Evolutionary conservation across 768 basidiomycete genomes (phyloP), one percentile per base, ranked within the genome.

Genomic region (Tephrocybe sp.): DNA sequence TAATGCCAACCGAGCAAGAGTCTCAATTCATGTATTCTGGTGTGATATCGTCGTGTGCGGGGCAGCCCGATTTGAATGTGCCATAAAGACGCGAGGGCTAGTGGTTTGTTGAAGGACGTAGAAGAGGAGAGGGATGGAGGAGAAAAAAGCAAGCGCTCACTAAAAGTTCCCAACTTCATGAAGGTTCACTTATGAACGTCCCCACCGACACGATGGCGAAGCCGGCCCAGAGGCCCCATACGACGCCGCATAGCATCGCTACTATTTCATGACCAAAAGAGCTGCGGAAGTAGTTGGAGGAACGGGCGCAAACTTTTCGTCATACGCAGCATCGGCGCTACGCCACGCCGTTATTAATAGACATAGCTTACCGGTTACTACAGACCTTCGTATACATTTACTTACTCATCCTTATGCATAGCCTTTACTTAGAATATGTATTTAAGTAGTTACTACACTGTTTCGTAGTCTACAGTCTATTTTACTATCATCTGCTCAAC

Each of bases 201-300:
- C 91, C 89, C 6, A 83, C 88, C 2, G 80, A 80, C 15, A 91
- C 89, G 60, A 97, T 95, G 0, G 69, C 94, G 58, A 96, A 96
- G 2, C 93, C 94, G 19, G 77, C 61, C 77, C 94, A 86, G 2
- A 94, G 71, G 2, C 91, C 92, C 91, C 92, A 97, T 2, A 96
- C 89, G 28, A 96, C 65, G n/a, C 94, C 94, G 59, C 91, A 92
- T 6, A 96, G 73, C 28, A 95, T 79, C 19, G 90, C 89, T 32
- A 96, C 75, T 48, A 96, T 89, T 75, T 96, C 94, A 54, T 96
- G 93, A 5, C 94, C 94, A n/a, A 60, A 94, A 94, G 15, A 96
- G 79, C 79, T 89, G 54, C 4, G 48, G 9, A 41, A 30, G 13
- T 12, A 52, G 34, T 48, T n/a, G n/a, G n/a, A n/a, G n/a, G n/a